phyloP scores from a whole-genome alignment of 2,329 filamentous ascomycete species.

The Aspergillus pseudoviridinutans region DNA sequence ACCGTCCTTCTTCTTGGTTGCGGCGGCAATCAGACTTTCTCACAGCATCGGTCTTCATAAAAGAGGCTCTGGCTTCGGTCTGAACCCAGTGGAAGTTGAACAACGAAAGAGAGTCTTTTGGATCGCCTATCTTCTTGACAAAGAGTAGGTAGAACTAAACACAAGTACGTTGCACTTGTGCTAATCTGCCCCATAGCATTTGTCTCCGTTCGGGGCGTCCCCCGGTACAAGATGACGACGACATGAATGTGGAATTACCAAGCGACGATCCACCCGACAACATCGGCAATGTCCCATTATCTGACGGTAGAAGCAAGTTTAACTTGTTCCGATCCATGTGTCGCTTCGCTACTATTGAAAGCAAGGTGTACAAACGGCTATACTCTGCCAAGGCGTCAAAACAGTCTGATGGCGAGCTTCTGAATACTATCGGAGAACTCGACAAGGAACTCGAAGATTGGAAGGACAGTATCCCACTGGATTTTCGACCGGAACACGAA shows the following conservation, averaged over 20 bases:
- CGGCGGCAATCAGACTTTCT: constrained; percentile 82
- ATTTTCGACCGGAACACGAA: constrained; percentile 95
- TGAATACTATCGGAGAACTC: constrained; percentile 93
- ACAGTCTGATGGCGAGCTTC: constrained; percentile 84
- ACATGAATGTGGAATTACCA: constrained; percentile 94
- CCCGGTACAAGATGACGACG: constrained; percentile 69
- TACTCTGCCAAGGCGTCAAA: constrained; percentile 92
- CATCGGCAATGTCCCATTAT: constrained; percentile 87
- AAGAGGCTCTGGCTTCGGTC: constrained; percentile 83
- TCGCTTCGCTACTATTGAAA: constrained; percentile 85
- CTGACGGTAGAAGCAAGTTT: constrained; percentile 85
- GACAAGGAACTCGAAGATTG: constrained; percentile 87
- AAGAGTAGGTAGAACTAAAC: constrained; percentile 50
- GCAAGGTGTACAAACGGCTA: constrained; percentile 85
- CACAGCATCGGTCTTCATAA: constrained; percentile 97
- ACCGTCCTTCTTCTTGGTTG: constrained; percentile 84
- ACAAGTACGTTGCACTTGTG: neutral
- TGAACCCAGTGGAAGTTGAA: constrained; percentile 91
- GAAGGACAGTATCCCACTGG: constrained; percentile 93
- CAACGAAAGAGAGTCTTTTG: constrained; percentile 77
- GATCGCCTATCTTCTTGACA: constrained; percentile 71
- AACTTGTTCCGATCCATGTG: constrained; percentile 94
- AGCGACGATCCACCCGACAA: constrained; percentile 88
- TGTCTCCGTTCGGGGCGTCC: constrained; percentile 69
- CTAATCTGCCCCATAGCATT: constrained; percentile 43